phyloP scores from a whole-genome alignment of 345 rosid species.

The Hypericum perforatum region DNA sequence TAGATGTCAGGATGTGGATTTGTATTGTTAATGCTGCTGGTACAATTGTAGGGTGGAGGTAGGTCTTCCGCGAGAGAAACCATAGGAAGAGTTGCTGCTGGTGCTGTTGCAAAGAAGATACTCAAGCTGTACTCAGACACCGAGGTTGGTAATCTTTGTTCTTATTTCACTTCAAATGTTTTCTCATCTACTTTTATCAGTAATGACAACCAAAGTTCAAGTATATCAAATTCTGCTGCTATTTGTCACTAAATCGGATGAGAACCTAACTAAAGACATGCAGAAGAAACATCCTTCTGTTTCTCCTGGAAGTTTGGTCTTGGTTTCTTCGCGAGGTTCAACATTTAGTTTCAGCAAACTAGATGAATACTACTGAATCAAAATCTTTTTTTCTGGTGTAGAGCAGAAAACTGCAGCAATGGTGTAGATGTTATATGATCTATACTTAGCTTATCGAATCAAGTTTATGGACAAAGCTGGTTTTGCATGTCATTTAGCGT shows the following conservation, averaged over 20 bases:
- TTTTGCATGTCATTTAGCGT: too few species aligned
- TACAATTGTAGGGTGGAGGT: constrained; percentile 76
- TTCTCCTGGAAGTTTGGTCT: too few species aligned
- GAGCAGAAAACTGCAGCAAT: too few species aligned
- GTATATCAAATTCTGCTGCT: background rate
- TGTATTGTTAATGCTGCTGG: constrained; percentile 10
- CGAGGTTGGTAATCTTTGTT: constrained; percentile 45
- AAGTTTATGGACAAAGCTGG: too few species aligned
- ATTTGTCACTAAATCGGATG: background rate
- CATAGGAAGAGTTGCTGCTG: constrained; percentile 95
- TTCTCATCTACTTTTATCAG: background rate
- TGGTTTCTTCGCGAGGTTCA: too few species aligned
- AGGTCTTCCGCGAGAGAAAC: constrained; percentile 99
- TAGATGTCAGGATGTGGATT: background rate
- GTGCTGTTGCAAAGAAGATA: constrained; percentile 94
- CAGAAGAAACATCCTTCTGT: too few species aligned
- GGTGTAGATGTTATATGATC: too few species aligned
- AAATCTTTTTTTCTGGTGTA: too few species aligned
- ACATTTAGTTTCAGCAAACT: too few species aligned
- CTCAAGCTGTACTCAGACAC: constrained; percentile 68
- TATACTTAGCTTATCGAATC: too few species aligned
- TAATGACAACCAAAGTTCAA: background rate
- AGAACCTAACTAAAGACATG: background rate
- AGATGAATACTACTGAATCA: too few species aligned
- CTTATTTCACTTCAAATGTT: background rate